Conservation (phyloP, 2,329 filamentous ascomycete genomes). For the Fusarium caatingaense region DNA sequence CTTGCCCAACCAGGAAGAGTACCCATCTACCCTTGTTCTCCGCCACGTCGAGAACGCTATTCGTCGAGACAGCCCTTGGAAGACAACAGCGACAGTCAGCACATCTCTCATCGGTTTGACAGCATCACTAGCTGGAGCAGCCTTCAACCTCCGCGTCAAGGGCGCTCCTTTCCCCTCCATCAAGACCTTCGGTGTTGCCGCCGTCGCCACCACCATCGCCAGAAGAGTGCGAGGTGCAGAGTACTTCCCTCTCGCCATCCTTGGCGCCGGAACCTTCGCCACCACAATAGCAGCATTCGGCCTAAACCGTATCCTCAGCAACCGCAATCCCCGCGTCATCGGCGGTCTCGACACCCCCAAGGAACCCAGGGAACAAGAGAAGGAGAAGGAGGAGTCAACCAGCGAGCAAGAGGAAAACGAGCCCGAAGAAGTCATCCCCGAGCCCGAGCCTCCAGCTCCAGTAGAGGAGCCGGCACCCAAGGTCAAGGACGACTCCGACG, state of each 20-base stretch:
- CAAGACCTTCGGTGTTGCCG: constrained; percentile 6
- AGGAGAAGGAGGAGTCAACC: constrained; percentile 24
- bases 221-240: constrained; percentile 21
- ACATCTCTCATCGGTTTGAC: constrained; percentile 28
- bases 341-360: constrained; percentile 26
- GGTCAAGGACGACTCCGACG: constrained; percentile 22
- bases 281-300: constrained; percentile 28
- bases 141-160: constrained; percentile 26
- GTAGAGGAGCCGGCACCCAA: constrained; percentile 14
- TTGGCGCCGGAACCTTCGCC: constrained; percentile 18
- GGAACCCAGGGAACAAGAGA: constrained; percentile 17
- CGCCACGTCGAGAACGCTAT: constrained; percentile 28
- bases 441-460: not conserved
- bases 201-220: constrained; percentile 15
- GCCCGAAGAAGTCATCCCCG: constrained; percentile 8
- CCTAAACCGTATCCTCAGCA: constrained; percentile 26
- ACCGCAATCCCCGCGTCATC: constrained; percentile 21
- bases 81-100: constrained; percentile 31
- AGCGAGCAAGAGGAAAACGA: constrained; percentile 36
- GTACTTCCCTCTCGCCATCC: constrained; percentile 28
- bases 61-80: constrained; percentile 30
- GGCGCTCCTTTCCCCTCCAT: constrained; percentile 29
- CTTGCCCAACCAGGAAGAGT: constrained; percentile 19
- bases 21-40: constrained; percentile 21
- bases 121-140: constrained; percentile 26